A percentile compares a stretch with the other conserved stretches of the same genome.
These are phyloP conservation scores for Oleoguttula mirabilis DNA, from an alignment of 495 filamentous ascomycete genomes.

Conservation along the genomic window DNA sequence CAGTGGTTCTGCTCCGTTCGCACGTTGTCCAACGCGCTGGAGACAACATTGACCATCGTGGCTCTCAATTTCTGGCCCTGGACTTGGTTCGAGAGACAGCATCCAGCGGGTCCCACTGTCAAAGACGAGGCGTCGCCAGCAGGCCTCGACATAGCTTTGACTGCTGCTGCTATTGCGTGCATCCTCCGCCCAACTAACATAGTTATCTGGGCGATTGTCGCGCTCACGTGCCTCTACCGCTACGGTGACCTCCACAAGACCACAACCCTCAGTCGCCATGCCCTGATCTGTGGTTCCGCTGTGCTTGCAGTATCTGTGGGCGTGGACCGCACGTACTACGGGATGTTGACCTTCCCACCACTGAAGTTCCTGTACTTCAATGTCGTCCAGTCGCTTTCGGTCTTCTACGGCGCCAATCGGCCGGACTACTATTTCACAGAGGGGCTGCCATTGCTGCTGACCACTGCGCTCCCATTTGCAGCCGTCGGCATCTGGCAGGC, in stretches of 20 bases:
- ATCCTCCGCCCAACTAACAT: constrained; percentile 83
- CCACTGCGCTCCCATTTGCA: constrained; percentile 67
- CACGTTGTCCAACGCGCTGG: constrained; percentile 86
- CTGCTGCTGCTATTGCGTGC: constrained; percentile 53
- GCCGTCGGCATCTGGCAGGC: constrained; percentile 51
- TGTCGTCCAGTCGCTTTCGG: constrained; percentile 66
- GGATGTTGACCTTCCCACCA: constrained; percentile 79
- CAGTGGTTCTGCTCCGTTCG: constrained; percentile 93
- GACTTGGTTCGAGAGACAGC: constrained; percentile 47
- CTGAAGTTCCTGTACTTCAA: constrained; percentile 89
- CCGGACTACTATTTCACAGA: constrained; percentile 90
- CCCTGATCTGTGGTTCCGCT: constrained; percentile 54
- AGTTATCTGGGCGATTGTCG: constrained; percentile 54
- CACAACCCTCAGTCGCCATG: constrained; percentile 44
- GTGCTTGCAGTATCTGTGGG: constrained; percentile 50
- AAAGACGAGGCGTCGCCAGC: not conserved
- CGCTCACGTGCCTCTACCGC: not conserved
- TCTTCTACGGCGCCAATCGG: constrained; percentile 86
- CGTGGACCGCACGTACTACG: constrained; percentile 75
- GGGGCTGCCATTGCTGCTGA: constrained; percentile 77
- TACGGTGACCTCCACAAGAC: not conserved
- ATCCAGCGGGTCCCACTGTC: too few species aligned
- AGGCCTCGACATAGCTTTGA: constrained; percentile 4
- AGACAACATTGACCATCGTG: constrained; percentile 72
- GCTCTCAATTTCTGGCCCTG: constrained; percentile 85